Conservation (phyloP, 306 rosid genomes). For the Gastrolobium bilobum region DNA sequence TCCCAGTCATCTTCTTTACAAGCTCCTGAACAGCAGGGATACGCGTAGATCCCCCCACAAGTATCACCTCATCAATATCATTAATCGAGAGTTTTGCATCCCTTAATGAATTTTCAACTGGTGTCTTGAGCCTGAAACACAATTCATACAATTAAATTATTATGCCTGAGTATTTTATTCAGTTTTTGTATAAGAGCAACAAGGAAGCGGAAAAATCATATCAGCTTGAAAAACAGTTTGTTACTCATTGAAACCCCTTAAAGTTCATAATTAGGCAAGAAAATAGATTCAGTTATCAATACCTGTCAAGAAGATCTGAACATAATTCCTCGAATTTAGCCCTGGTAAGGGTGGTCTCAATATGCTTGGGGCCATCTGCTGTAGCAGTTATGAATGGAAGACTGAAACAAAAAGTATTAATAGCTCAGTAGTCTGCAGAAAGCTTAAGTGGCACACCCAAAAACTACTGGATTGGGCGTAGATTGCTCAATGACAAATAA, state of each 20-base stretch:
- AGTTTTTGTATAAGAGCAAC: background rate
- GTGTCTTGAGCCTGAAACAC: constrained; percentile 75
- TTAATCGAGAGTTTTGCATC: constrained; percentile 91
- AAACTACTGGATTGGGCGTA: background rate
- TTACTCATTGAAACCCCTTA: background rate
- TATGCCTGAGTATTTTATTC: too few relatives aligned
- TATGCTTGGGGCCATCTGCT: constrained; percentile 96
- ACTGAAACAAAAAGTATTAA: constrained; percentile 52
- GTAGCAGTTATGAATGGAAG: constrained; percentile 97
- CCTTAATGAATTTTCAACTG: constrained; percentile 92
- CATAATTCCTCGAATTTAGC: constrained; percentile 94
- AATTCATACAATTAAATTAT: constrained; percentile 11
- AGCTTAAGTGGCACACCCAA: background rate
- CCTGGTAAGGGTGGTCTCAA: constrained; percentile 91
- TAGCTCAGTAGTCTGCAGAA: background rate
- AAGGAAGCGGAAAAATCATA: background rate
- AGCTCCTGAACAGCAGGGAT: constrained; percentile 95
- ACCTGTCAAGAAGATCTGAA: constrained; percentile 97
- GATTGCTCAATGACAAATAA: background rate
- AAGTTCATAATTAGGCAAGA: background rate
- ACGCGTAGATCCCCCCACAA: constrained; percentile 96
- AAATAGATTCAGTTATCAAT: background rate
- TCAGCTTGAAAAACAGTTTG: background rate
- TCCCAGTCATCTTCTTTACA: constrained; percentile 86
- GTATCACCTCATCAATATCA: constrained; percentile 91